Base-by-base conservation (phyloP, 2,329 filamentous ascomycete genomes). In the Calycina herbarum region DNA sequence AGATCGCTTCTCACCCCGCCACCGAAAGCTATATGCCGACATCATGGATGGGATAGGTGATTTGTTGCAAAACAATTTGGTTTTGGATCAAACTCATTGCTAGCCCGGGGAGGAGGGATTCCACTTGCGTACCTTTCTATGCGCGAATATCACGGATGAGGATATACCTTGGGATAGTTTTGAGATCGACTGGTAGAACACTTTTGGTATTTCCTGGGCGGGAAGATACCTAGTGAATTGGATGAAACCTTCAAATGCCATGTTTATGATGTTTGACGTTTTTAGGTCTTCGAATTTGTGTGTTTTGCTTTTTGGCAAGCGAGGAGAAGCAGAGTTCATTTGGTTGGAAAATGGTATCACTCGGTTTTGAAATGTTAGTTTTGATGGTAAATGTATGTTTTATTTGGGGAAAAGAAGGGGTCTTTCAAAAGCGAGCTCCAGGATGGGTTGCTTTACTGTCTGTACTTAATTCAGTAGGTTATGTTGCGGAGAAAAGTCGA, bases 91-190 rank as follows among this genome's bases (percentile, higher is more conserved):
- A 8, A 24, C 24, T 1, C 20, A n/a, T 4, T 31, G 20, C 24
- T 5, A 10, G 2, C 51, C 20, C 4, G 51, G 51, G 17, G 51
- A 57, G 31, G 20, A 2, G 1, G 51, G 42, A 20, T n/a, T 7
- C 11, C 8, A 29, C 5, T 11, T 15, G 29, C 24, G 10, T 33
- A 31, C 5, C 2, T 54, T 62, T 29, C n/a, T 62, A 13, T 56
- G 51, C 29, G 20, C 27, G 24, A 57, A 62, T 15, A 40, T 57
- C 15, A 35, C 20, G 5, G 51, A 57, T 29, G 20, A 29, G 15
- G 51, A 57, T 57, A 11, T 57, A 24, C 51, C 51, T 57, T 57
- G 51, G 51, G 51, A 57, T 17, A 57, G 13, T 29, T 29, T 24
- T 6, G 51, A 29, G 7, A 57, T 57, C 24, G 51, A 57, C 15